Evolutionary conservation across 331 rosid genomes (phyloP), one percentile per base, ranked within the genome.

Genomic region (Prunus yedoensis): DNA sequence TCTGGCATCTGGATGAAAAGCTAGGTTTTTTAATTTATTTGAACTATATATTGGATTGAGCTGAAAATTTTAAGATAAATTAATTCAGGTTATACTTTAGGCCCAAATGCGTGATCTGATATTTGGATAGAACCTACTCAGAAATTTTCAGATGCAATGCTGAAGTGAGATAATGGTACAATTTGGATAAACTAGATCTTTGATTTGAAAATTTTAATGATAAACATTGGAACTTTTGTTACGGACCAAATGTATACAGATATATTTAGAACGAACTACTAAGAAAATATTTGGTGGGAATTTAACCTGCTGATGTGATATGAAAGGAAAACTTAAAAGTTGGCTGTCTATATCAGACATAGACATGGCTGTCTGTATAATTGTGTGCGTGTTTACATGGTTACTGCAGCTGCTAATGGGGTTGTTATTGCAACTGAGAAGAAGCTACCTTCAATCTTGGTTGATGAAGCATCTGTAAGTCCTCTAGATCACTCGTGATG

Each of bases 361-460:
- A 3, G 14, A 13, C 16, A 4, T 49, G 10, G 51, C 46, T 62
- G 35, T 58, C 17, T 1, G 30, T 46, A 8, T 71, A 32, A 38
- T 51, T 51, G 62, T n/a, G 49, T 25, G 28, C 62, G 21, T 70
- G 58, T 64, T 25, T 58, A 28, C 80, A 41, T 81, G 80, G 73
- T 66, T 78, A 32, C 66, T 83, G 81, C 94, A 90, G 94, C 96
- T 86, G 91, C 96, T 18, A 90, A 90, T 83, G 96, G 94, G 45
- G 97, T 92, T 75, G 88, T 92, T 78, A 87, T 92, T 76, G 97
- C 94, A 5, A 90, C 96, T 0, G 94, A 92, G 85, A 92, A 92
- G 90, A 89, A 92, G 83, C 81, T 90, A 28, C 96, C 97, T 35
- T 92, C 97, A 25, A 90, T 90, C 66, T 82, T 92, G 89, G 96